phyloP scores from a whole-genome alignment of 2,329 filamentous ascomycete genomes.

The Malbranchea zuffiana region DNA sequence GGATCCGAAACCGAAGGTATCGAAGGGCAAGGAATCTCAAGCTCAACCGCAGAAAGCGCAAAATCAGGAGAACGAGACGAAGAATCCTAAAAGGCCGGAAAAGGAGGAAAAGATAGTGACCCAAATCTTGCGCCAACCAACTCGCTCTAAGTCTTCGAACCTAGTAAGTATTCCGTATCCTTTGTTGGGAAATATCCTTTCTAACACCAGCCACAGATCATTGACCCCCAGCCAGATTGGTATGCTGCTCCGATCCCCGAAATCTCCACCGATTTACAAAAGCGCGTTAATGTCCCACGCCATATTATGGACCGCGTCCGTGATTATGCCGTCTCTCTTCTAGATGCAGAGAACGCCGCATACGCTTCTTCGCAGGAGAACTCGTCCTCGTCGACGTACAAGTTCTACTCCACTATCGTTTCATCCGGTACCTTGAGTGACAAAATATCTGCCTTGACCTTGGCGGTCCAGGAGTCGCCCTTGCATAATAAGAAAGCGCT shows the following conservation, averaged over 20 bases:
- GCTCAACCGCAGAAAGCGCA: background rate
- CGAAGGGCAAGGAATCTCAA: constrained; percentile 2
- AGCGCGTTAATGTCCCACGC: constrained; percentile 38
- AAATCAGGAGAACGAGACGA: constrained; percentile 3
- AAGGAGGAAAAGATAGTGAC: constrained; percentile 18
- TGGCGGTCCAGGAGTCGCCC: constrained; percentile 92
- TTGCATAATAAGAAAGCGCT: constrained; percentile 84
- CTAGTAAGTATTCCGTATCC: constrained; percentile 4
- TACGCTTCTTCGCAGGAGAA: constrained; percentile 63
- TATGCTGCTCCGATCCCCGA: constrained; percentile 47
- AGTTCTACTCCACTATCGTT: constrained; percentile 97
- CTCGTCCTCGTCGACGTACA: constrained; percentile 75
- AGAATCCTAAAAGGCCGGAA: constrained; percentile 15
- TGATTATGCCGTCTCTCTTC: constrained; percentile 58
- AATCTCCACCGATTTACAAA: constrained; percentile 39
- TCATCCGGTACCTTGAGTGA: constrained; percentile 90
- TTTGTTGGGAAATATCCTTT: background rate
- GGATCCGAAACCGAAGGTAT: constrained; percentile 28
- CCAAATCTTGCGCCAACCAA: background rate
- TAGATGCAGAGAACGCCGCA: constrained; percentile 64
- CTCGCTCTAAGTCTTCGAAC: constrained; percentile 7
- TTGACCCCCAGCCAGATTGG: constrained; percentile 58
- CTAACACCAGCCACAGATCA: constrained; percentile 33
- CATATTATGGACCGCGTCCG: constrained; percentile 47
- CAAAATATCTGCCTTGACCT: constrained; percentile 87